These are phyloP conservation scores for Chytriomyces sp. DNA, from an alignment of 192 early-diverging fungal species.

Conservation along the genomic window DNA sequence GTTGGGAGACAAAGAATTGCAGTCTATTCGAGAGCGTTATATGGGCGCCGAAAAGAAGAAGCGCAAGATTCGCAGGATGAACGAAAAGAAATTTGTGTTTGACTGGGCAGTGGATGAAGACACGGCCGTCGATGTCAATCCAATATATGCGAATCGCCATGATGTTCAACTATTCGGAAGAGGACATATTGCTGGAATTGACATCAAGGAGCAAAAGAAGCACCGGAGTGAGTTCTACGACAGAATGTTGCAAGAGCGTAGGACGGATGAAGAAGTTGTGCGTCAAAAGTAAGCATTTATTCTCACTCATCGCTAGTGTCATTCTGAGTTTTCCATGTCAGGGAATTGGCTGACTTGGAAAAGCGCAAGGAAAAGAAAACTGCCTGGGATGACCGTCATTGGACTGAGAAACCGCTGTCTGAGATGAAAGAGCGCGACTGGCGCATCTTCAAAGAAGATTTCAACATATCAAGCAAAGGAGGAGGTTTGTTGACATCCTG, in stretches of 20 bases:
- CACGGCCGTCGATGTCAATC: slow-evolving; percentile 90
- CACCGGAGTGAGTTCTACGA: slow-evolving; percentile 71
- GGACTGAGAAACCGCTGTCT: slow-evolving; percentile 85
- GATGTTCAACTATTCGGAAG: slow-evolving; percentile 79
- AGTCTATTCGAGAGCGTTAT: slow-evolving; percentile 71
- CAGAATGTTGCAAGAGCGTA: slow-evolving; percentile 46
- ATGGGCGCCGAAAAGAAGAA: slow-evolving; percentile 76
- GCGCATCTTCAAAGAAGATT: slow-evolving; percentile 99
- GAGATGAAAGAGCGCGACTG: slow-evolving; percentile 98
- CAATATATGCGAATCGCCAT: slow-evolving; percentile 78
- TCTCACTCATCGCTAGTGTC: not conserved
- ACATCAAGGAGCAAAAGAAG: slow-evolving; percentile 74
- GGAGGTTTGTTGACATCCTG: slow-evolving; percentile 50
- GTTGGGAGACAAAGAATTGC: slow-evolving; percentile 58
- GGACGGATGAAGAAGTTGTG: slow-evolving; percentile 60
- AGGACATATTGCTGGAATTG: slow-evolving; percentile 85
- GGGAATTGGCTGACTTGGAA: slow-evolving; percentile 65
- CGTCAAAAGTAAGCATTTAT: slow-evolving; percentile 45
- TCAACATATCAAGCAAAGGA: slow-evolving; percentile 92
- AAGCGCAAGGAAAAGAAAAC: slow-evolving; percentile 66
- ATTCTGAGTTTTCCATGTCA: slow-evolving; percentile 23
- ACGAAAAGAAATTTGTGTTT: slow-evolving; percentile 96
- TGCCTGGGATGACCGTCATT: slow-evolving; percentile 90
- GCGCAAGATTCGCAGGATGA: slow-evolving; percentile 78
- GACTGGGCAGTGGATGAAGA: slow-evolving; percentile 97